Base-by-base conservation (phyloP, 1,284 basidiomycete genomes). In the Puccinia brachypodii region DNA sequence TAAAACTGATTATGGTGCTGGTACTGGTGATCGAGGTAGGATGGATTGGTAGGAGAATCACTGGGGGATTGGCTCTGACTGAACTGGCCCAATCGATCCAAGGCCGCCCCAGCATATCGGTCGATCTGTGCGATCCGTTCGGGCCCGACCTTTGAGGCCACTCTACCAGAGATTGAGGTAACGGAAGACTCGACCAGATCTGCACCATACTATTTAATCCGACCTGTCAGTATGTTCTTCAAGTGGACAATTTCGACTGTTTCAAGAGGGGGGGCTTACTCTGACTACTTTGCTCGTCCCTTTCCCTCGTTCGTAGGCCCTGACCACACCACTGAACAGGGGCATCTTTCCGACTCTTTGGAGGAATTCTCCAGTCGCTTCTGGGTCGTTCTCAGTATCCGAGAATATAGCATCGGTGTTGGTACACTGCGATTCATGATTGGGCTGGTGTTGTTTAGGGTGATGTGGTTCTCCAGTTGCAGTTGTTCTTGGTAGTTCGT, bases 141-240 rank as follows among this genome's bases (percentile, higher is more conserved):
- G 90, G 91, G 60, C 90, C 93, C 85, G 6, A 87, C 85, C 64
- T 92, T 90, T 83, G 92, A 90, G 82, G 94, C 92, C 72, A 95
- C 93, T n/a, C 94, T 94, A 11, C 91, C 89, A 14, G 93, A 94
- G 75, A 95, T 91, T 40, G 92, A 90, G 86, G 92, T 93, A 77
- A 96, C 91, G 60, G 92, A 92, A 2, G 91, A 93, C 87, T 95
- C 94, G 88, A 95, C 91, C 88, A 95, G 92, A 86, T 92, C 92
- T 28, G 92, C 94, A 80, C 94, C 93, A 85, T 94, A 94, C 93
- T 94, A 81, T 7, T 14, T n/a, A 16, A 28, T 60, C 50, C 25
- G 11, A 33, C 14, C 16, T 6, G 8, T 50, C 40, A 50, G 76
- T n/a, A n/a, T n/a, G n/a, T n/a, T n/a, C n/a, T n/a, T n/a, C n/a